These are phyloP conservation scores for Zoysia pacifica DNA, from an alignment of 176 grass and related monocot species.

Conservation along the genomic window DNA sequence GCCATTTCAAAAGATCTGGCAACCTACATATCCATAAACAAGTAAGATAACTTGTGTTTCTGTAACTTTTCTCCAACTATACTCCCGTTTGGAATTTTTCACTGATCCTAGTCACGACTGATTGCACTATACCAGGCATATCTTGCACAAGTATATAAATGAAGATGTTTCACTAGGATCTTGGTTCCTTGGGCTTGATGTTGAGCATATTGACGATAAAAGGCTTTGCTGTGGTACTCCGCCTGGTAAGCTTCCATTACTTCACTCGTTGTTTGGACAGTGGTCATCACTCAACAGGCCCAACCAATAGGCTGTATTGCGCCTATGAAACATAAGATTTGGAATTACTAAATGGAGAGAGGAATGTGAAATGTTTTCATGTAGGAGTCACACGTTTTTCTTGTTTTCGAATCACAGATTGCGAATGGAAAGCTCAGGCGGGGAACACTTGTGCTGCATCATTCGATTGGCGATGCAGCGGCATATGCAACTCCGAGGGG, in stretches of 20 bases:
- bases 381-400: not conserved
- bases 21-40: constrained; percentile 76
- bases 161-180: constrained; percentile 88
- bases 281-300: not conserved
- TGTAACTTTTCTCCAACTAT: not conserved
- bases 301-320: not conserved
- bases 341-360: not conserved
- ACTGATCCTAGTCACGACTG: constrained; percentile 22
- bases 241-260: constrained; percentile 50
- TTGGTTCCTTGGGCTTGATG: constrained; percentile 87
- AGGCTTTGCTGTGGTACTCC: constrained; percentile 90
- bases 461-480: constrained; percentile 91
- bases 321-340: not conserved
- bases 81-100: not conserved
- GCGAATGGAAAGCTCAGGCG: constrained; percentile 91
- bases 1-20: constrained; percentile 77
- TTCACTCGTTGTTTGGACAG: not conserved
- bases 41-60: constrained; percentile 38
- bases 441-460: constrained; percentile 74
- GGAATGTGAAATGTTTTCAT: not conserved
- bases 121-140: constrained; percentile 51
- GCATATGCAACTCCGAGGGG: constrained; percentile 79
- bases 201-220: constrained; percentile 73
- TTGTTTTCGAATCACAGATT: constrained; percentile 43
- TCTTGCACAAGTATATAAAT: constrained; percentile 84